Evolutionary conservation across 2,329 filamentous ascomycete genomes (phyloP), one percentile per base, ranked within the genome.

Genomic region (Aureobasidium zeae): DNA sequence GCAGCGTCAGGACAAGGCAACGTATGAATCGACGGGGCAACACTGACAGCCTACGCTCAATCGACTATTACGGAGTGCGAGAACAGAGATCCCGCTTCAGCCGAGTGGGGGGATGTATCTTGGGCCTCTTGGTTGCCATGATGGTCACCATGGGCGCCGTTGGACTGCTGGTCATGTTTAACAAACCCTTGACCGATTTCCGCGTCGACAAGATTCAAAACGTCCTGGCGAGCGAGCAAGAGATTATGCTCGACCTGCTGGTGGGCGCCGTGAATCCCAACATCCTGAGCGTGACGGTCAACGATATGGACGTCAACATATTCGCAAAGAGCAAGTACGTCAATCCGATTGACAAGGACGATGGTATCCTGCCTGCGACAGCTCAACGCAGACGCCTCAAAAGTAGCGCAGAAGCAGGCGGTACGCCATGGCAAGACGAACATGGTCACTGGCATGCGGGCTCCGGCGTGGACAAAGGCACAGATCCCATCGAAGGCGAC

Each of bases 241-340:
- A 96, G 60, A 74, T 98, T 30, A 94, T 98, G 77, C 76, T 96
- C 55, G 89, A 98, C 61, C 67, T 98, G 36, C 78, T 85, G 15
- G 86, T 98, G 48, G 78, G 78, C 52, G 91, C 89, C 0, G 73
- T 89, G 54, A 98, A 98, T 59, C 88, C 89, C 1, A 98, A 96
- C 54, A 79, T 95, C 29, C 83, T 96, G 28, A 79, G 86, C 2
- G 83, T 98, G 30, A 83, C 83, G 2, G 78, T 98, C 26, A 80
- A 84, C 50, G 80, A 88, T 34, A 82, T 93, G 57, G 87, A 96
- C 59, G 72, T 96, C 46, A 87, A 93, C 56, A 76, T 98, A 22
- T 96, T 96, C 63, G 91, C 91, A 21, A 94, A 93, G 63, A 95
- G 87, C 48, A 86, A 84, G 48, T 84, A 89, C 58, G 83, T 89